phyloP scores from a whole-genome alignment of 78 protist genomes.

The Chrysochromulina tobinii region DNA sequence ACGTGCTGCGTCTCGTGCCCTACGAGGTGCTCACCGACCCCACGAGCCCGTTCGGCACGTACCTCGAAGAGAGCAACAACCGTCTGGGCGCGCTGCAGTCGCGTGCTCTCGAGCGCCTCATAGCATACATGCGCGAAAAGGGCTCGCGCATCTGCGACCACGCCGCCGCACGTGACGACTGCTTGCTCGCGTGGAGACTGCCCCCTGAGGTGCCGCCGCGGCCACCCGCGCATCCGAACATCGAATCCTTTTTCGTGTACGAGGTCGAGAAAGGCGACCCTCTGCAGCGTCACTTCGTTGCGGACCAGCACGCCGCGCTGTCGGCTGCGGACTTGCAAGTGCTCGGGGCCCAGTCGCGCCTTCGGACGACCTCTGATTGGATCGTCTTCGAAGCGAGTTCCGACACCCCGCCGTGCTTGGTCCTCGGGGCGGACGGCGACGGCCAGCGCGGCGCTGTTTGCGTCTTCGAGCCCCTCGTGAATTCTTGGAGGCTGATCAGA shows the following conservation, averaged over 20 bases:
- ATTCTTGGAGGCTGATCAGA: no score
- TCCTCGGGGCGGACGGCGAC: not conserved
- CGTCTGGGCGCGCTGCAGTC: not conserved
- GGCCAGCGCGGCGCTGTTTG: not conserved
- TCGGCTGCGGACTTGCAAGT: no score
- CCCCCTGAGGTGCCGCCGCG: not conserved
- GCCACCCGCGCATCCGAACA: not conserved
- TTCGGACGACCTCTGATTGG: not conserved
- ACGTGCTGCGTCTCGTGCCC: not conserved
- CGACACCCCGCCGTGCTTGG: not conserved
- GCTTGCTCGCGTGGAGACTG: not conserved
- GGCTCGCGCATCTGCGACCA: constrained; percentile 3
- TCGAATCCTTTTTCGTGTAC: not conserved
- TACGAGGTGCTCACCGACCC: not conserved
- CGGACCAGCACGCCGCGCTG: no score
- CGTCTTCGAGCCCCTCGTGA: not conserved
- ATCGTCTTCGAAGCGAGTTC: not conserved
- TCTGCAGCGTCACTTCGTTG: not conserved
- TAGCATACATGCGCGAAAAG: not conserved
- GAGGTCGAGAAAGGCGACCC: not conserved
- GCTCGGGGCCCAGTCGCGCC: not conserved
- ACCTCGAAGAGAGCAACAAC: not conserved
- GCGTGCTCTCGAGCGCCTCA: not conserved
- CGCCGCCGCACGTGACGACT: not conserved
- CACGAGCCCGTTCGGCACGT: not conserved